Evolutionary conservation across 1,284 basidiomycete genomes (phyloP), one percentile per base, ranked within the genome.

Genomic region (Cryptococcus amylolentus): DNA sequence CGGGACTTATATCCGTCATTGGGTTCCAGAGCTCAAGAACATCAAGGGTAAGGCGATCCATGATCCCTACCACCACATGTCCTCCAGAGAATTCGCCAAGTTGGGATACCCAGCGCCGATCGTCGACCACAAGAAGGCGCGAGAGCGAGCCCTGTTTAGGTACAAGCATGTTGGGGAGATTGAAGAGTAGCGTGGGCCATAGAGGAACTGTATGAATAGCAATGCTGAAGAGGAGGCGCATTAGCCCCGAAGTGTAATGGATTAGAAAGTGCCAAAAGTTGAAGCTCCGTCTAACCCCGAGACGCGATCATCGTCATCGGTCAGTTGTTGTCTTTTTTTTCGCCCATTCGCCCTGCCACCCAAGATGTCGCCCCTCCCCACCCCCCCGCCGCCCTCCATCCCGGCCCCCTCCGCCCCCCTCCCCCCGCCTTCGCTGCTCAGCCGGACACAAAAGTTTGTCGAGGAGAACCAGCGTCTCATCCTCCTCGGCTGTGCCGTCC

Each of bases 1-100:
- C 10, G 93, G 93, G 1, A 85, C 89, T 41, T 96, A 92, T 66
- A 94, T 96, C 60, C 80, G 88, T 20, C 80, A 85, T 56, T 96
- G 89, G 81, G 86, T 97, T 0, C 89, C 91, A 12, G 93, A 96
- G 74, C 80, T 96, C 27, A 79, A 78, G n/a, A 80, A 82, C 35
- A 75, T 95, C n/a, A 82, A 81, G 59, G 89, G 88, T 1, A 82
- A 86, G 70, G 81, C 79, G 4, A 67, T 81, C 59, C 74, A 83
- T 62, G 71, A 66, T 67, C 77, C 59, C 84, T 86, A 86, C 46
- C 72, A 88, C 20, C 82, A 88, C 56, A 82, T 89, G 39, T 84
- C 87, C 0, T 77, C 84, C 1, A 70, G 77, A 6, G 80, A 83
- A 37, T 79, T 86, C 43, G 81, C 86, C 56, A 89, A 88, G 70